Percentiles rank a stretch among this genome's conserved stretches.
phyloP scores from a whole-genome alignment of 2,329 filamentous ascomycete genomes.

The Sphaerulina vaccinii region DNA sequence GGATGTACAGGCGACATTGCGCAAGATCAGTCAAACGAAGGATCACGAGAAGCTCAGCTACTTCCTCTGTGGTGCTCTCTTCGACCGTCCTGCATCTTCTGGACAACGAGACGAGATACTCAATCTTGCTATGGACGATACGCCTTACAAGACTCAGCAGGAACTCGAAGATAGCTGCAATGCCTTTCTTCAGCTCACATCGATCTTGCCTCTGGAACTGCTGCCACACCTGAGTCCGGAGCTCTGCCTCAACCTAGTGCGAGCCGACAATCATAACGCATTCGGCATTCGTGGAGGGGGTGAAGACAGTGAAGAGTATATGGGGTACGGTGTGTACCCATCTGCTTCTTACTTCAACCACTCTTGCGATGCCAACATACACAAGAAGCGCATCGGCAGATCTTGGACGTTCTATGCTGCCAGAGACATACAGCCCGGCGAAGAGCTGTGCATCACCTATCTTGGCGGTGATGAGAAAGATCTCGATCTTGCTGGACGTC shows the following conservation, averaged over 20 bases:
- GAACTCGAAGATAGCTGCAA: conserved; percentile 43
- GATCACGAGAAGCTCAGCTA: conserved; percentile 44
- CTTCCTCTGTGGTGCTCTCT: conserved; percentile 43
- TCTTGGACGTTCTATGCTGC: conserved; percentile 44
- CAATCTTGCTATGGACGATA: conserved; percentile 42
- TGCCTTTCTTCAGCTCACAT: conserved; percentile 46
- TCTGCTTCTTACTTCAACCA: conserved; percentile 52
- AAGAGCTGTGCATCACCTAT: conserved; percentile 51
- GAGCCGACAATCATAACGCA: conserved; percentile 47
- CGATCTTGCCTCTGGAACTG: conserved; percentile 40
- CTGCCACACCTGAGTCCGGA: conserved; percentile 38
- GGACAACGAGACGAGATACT: conserved; percentile 36
- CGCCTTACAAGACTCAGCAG: conserved; percentile 43
- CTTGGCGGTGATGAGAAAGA: conserved; percentile 49
- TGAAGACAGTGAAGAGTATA: conserved; percentile 49
- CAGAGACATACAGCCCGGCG: conserved; percentile 39
- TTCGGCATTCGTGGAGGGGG: conserved; percentile 45
- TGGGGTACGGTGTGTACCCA: conserved; percentile 50
- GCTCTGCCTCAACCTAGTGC: conserved; percentile 38
- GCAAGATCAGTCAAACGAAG: conserved; percentile 16
- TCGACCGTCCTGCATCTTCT: conserved; percentile 32
- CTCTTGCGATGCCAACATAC: conserved; percentile 46
- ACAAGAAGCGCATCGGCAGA: conserved; percentile 43
- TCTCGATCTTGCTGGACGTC: conserved; percentile 39
- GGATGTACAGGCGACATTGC: conserved; percentile 11